A percentile compares a stretch with the other conserved stretches of the same genome.
Conservation (phyloP, 768 basidiomycete genomes). For the Rhodosporidiobolus sp. region DNA sequence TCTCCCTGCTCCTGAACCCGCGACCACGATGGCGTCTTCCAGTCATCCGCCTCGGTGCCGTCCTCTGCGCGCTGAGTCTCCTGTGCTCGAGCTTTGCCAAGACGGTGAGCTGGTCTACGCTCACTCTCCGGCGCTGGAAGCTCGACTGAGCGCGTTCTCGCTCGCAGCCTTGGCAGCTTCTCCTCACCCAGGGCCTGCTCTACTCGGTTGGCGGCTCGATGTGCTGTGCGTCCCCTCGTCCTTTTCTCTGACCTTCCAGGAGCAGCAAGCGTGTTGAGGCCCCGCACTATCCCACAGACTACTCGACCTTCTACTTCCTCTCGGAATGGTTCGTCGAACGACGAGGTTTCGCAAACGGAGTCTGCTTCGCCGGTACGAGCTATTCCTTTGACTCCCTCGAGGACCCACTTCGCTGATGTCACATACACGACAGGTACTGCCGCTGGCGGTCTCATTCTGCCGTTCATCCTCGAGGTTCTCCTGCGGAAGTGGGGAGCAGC, state of each 20-base stretch:
- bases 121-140: not conserved
- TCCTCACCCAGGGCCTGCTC: conserved; percentile 18
- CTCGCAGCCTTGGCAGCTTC: conserved; percentile 10
- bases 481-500: conserved; percentile 4
- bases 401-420: too few species aligned
- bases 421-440: not conserved
- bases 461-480: not conserved
- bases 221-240: not conserved
- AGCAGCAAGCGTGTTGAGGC: not conserved
- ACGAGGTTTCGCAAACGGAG: conserved; percentile 19
- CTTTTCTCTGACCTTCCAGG: not conserved
- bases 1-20: conserved; percentile 19
- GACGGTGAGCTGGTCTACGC: conserved; percentile 1
- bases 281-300: not conserved
- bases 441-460: conserved; percentile 15
- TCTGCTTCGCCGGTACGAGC: conserved; percentile 13
- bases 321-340: conserved; percentile 26
- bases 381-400: too few species aligned
- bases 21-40: conserved; percentile 13
- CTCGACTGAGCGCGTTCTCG: not conserved
- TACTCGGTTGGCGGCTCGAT: conserved; percentile 18
- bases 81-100: conserved; percentile 4
- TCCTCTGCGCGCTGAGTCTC: not conserved
- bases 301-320: conserved; percentile 17
- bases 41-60: conserved; percentile 3